Conservation (phyloP, 495 filamentous ascomycete genomes). For the Bombardia bombarda region DNA sequence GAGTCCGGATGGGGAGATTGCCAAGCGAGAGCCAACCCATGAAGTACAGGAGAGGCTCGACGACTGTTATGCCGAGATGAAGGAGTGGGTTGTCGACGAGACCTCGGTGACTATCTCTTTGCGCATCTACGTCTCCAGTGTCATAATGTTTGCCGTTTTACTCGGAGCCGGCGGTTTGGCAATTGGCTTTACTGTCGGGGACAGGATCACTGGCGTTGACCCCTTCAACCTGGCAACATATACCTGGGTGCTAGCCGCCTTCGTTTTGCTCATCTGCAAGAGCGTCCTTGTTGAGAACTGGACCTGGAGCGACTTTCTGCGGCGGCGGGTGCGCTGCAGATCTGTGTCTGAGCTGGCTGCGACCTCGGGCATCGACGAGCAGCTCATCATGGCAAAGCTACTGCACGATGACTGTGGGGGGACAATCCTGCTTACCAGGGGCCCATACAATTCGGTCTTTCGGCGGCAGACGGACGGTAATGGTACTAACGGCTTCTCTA, state of each 20-base stretch:
- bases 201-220: constrained; percentile 22
- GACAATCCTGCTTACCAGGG: constrained; percentile 5
- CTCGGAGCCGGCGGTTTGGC: constrained; percentile 4
- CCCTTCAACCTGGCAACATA: constrained; percentile 27
- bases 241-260: constrained; percentile 23
- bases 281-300: constrained; percentile 19
- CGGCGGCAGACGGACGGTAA: too few relatives aligned
- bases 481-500: too few relatives aligned
- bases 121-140: too few relatives aligned
- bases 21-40: too few relatives aligned
- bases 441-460: constrained; percentile 11
- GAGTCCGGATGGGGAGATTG: too few relatives aligned
- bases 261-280: constrained; percentile 24
- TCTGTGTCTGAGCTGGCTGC: constrained; percentile 19
- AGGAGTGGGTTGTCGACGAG: too few relatives aligned
- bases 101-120: too few relatives aligned
- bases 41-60: too few relatives aligned
- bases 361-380: constrained; percentile 17
- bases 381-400: constrained; percentile 22
- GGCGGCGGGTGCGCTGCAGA: constrained; percentile 17
- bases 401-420: constrained; percentile 17
- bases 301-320: constrained; percentile 28
- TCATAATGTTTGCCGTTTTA: too few relatives aligned
- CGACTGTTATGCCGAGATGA: too few relatives aligned
- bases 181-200: constrained; percentile 17